phyloP scores from a whole-genome alignment of 176 grass and related monocot species.

The Oryza meridionalis region DNA sequence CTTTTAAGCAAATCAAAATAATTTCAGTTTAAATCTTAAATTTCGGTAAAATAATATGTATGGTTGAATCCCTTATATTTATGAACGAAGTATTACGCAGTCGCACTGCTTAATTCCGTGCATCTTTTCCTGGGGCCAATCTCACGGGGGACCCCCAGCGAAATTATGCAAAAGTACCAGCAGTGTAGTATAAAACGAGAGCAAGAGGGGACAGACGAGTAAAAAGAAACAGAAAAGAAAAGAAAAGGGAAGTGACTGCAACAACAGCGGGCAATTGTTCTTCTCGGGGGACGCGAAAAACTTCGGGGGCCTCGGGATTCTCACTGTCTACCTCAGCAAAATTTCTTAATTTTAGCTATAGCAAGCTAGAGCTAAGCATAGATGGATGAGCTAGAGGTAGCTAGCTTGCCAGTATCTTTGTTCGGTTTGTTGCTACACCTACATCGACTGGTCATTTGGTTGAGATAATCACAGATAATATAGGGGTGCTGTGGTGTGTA shows the following conservation, averaged over 20 bases:
- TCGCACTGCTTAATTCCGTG: conserved; percentile 17
- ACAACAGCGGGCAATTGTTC: conserved; percentile 48
- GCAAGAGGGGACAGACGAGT: neutral
- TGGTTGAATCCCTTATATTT: too few relatives aligned
- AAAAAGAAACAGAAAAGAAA: neutral
- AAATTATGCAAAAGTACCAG: neutral
- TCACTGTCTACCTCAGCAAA: conserved; percentile 21
- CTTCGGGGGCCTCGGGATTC: conserved; percentile 44
- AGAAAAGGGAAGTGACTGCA: conserved; percentile 23
- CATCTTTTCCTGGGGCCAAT: conserved; percentile 12
- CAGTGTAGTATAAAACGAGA: neutral
- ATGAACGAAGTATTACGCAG: too few relatives aligned
- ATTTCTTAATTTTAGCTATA: neutral
- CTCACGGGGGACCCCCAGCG: neutral
- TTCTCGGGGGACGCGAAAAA: conserved; percentile 46
- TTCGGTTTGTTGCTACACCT: neutral
- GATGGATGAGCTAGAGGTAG: neutral
- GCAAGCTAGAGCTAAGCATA: neutral
- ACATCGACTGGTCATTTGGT: neutral
- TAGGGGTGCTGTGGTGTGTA: neutral
- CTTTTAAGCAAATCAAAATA: too few relatives aligned
- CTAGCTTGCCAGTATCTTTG: neutral
- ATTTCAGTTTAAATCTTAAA: too few relatives aligned
- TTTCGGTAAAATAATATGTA: too few relatives aligned
- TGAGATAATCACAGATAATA: neutral